A percentile compares a stretch with the other conserved stretches of the same genome.
Evolutionary conservation across 2,329 filamentous ascomycete genomes (phyloP).

Genomic region (Colletotrichum salicis): DNA sequence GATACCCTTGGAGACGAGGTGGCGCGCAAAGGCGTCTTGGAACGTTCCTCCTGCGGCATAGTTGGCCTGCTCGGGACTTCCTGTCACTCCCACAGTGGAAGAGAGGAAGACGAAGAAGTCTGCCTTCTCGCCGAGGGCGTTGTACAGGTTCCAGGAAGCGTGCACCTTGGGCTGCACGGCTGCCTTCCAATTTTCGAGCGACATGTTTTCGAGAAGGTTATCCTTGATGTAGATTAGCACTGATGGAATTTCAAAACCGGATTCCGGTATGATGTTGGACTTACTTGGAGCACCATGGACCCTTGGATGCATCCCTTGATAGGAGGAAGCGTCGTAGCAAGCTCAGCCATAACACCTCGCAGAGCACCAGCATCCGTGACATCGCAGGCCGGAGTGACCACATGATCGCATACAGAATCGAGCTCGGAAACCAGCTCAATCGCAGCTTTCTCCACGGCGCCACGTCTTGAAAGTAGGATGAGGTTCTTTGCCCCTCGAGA

Average conservation of each 20-base stretch:
- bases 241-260: too few species aligned
- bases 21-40: constrained; percentile 53
- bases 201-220: constrained; percentile 33
- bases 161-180: constrained; percentile 46
- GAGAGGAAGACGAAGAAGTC: constrained; percentile 51
- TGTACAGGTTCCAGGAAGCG: constrained; percentile 44
- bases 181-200: constrained; percentile 33
- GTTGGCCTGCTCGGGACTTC: constrained; percentile 51
- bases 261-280: neutral
- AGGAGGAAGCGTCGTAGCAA: constrained; percentile 17
- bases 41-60: constrained; percentile 57
- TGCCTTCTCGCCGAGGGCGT: constrained; percentile 42
- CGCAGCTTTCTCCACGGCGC: constrained; percentile 34
- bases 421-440: constrained; percentile 36
- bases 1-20: constrained; percentile 51
- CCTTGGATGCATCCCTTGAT: constrained; percentile 34
- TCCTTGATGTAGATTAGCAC: constrained; percentile 23
- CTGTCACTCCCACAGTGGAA: constrained; percentile 41
- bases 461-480: constrained; percentile 44
- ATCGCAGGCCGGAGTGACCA: constrained; percentile 36
- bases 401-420: constrained; percentile 18
- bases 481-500: constrained; percentile 42
- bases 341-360: neutral
- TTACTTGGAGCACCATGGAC: constrained; percentile 39
- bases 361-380: constrained; percentile 30